Evolutionary conservation across 257 asterid genomes (phyloP).

Genomic region (Perilla frutescens): DNA sequence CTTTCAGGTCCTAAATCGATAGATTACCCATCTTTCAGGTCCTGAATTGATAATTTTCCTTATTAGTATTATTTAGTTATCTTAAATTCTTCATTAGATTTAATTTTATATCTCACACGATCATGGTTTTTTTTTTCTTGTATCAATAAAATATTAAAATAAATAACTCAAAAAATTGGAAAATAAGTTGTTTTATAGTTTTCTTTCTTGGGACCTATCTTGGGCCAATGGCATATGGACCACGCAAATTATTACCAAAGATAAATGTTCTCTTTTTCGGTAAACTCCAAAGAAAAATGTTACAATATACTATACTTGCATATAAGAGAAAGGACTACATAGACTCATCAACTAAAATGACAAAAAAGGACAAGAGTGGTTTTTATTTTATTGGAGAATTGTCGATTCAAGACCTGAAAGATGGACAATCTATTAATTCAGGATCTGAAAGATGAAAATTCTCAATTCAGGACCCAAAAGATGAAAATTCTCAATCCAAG

Average conservation of each 20-base stretch:
- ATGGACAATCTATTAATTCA: too few species aligned
- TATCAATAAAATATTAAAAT: not conserved
- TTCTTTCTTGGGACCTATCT: slow-evolving; percentile 20
- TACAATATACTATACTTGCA: not conserved
- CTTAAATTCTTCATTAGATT: not conserved
- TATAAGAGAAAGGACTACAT: not conserved
- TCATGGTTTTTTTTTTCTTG: not conserved
- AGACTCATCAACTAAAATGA: slow-evolving; percentile 19
- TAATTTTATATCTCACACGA: not conserved
- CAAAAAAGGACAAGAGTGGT: not conserved
- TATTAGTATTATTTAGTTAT: too few species aligned
- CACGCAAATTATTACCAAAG: slow-evolving; percentile 35
- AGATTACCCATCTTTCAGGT: too few species aligned
- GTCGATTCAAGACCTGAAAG: too few species aligned
- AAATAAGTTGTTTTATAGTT: not conserved
- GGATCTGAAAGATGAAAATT: too few species aligned
- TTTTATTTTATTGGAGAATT: too few species aligned
- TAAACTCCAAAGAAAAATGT: slow-evolving; percentile 18
- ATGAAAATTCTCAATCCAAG: too few species aligned
- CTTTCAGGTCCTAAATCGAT: too few species aligned
- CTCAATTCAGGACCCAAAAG: too few species aligned
- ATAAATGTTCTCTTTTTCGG: slow-evolving; percentile 21
- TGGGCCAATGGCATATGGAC: slow-evolving; percentile 33
- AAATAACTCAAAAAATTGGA: not conserved
- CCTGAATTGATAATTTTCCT: too few species aligned